Conservation (phyloP, 345 rosid genomes). For the Melaleuca quinquenervia region DNA sequence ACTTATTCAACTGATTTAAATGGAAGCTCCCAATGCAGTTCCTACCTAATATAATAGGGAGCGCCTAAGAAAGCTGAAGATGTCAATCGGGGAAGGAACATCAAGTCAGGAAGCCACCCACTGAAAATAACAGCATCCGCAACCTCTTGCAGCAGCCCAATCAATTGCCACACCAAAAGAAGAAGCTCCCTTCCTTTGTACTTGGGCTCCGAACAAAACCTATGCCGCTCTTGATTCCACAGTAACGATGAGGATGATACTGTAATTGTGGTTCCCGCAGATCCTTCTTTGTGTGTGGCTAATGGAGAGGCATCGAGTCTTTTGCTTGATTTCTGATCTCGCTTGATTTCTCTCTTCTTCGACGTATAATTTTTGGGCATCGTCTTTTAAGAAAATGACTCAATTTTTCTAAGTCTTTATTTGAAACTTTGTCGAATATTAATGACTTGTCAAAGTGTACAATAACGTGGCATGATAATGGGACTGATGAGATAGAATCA, state of each 20-base stretch:
- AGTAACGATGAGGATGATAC: conserved; percentile 24
- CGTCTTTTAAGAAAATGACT: no score
- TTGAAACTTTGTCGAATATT: no score
- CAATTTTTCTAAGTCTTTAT: no score
- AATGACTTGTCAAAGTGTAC: no score
- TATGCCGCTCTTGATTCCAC: conserved; percentile 25
- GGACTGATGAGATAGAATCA: no score
- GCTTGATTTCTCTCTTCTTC: no score
- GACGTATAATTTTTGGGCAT: no score
- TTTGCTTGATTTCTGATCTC: no score
- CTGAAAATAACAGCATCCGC: conserved; percentile 21
- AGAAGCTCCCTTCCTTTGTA: conserved; percentile 20
- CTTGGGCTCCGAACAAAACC: conserved; percentile 26
- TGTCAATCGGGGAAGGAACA: not conserved
- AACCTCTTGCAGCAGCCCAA: conserved; percentile 23
- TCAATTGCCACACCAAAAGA: conserved; percentile 41
- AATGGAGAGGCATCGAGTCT: conserved; percentile 1
- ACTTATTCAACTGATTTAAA: not conserved
- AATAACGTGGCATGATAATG: no score
- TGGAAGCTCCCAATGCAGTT: not conserved
- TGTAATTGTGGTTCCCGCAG: conserved; percentile 2
- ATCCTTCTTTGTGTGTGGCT: conserved; percentile 7
- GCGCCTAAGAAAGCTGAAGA: not conserved
- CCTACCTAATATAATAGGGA: not conserved
- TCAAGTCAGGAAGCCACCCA: conserved; percentile 25